A percentile compares a stretch with the other conserved stretches of the same genome.
Conservation (phyloP, 768 basidiomycete genomes). For the Trametes meyenii region DNA sequence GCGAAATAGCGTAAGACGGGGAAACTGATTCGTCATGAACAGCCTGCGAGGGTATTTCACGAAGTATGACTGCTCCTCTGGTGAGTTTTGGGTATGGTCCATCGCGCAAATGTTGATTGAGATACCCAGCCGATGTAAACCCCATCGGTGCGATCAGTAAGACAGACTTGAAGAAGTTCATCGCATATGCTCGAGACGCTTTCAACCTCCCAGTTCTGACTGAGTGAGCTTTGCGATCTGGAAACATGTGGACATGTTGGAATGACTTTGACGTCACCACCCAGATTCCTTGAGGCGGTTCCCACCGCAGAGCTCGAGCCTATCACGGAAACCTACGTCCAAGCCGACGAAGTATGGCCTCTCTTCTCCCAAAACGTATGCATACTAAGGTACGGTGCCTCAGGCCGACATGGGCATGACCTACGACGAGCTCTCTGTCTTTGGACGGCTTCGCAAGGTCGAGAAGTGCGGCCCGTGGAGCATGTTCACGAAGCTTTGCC, state of each 20-base stretch:
- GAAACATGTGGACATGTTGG: background rate
- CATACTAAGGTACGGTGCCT: background rate
- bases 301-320: constrained; percentile 98
- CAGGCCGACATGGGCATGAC: constrained; percentile 99
- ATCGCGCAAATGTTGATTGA: background rate
- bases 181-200: constrained; percentile 74
- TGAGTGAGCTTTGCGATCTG: constrained; percentile 48
- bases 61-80: constrained; percentile 96
- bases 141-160: constrained; percentile 99
- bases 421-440: constrained; percentile 93
- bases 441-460: constrained; percentile 90
- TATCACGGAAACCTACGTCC: constrained; percentile 90
- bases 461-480: constrained; percentile 98
- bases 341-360: constrained; percentile 82
- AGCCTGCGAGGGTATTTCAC: constrained; percentile 96
- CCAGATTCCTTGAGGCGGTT: constrained; percentile 86
- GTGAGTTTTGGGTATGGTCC: constrained; percentile 38
- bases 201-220: constrained; percentile 86
- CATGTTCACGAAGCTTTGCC: constrained; percentile 93
- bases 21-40: background rate
- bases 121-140: constrained; percentile 83
- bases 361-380: background rate
- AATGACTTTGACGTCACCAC: background rate
- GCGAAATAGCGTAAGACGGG: background rate
- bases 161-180: constrained; percentile 95